Percentiles rank a stretch among this genome's conserved stretches.
Evolutionary conservation across 2,329 filamentous ascomycete genomes (phyloP).

Genomic region (Calonectria crousiana): DNA sequence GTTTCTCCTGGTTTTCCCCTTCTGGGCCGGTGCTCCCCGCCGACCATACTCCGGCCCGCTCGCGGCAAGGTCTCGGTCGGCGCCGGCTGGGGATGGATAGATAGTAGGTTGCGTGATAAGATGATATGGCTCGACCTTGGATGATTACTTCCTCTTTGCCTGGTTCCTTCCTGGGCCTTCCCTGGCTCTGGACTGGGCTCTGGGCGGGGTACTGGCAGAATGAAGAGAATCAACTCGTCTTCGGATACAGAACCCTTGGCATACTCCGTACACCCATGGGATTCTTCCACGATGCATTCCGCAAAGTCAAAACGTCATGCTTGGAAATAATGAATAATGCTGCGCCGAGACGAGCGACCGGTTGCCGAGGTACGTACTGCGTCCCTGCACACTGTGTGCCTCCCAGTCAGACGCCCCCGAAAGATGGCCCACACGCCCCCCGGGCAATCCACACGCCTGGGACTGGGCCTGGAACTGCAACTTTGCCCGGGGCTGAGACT

Average conservation of each 20-base stretch:
- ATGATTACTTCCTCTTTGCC: neutral
- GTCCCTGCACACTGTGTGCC: conserved; percentile 14
- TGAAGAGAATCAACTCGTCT: neutral
- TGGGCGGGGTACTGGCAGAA: neutral
- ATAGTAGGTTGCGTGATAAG: neutral
- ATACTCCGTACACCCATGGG: neutral
- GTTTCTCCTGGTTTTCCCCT: conserved; percentile 12
- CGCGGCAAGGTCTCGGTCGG: conserved; percentile 15
- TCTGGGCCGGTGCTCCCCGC: conserved; percentile 19
- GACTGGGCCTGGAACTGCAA: conserved; percentile 21
- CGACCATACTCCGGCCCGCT: conserved; percentile 6
- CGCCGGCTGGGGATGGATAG: conserved; percentile 9
- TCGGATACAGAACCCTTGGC: conserved; percentile 7
- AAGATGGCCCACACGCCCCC: neutral
- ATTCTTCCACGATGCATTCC: neutral
- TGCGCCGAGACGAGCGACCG: conserved; percentile 1
- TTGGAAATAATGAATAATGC: conserved; percentile 19
- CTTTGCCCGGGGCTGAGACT: conserved; percentile 16
- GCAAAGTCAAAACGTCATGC: conserved; percentile 21
- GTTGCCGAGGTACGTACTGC: conserved; percentile 7
- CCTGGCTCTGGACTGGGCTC: neutral
- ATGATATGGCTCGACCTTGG: neutral
- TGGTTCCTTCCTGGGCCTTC: neutral
- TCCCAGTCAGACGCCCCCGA: neutral
- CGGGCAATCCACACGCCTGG: conserved; percentile 22